These are phyloP conservation scores for Hyphodiscus hymeniophilus DNA, from an alignment of 495 filamentous ascomycete genomes.

Conservation along the genomic window DNA sequence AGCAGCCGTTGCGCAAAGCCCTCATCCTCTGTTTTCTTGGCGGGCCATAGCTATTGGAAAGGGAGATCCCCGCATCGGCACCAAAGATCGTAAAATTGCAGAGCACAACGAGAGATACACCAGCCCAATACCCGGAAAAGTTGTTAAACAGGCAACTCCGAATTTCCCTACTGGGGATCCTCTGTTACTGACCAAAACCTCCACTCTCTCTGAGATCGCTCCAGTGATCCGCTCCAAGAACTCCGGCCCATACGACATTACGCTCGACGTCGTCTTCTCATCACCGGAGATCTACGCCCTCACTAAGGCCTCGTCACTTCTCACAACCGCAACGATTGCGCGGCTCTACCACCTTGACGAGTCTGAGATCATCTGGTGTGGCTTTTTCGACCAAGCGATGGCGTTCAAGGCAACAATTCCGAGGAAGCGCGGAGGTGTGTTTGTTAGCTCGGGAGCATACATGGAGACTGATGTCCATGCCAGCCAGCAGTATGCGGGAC, in stretches of 20 bases:
- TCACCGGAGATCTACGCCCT: slow-evolving; percentile 23
- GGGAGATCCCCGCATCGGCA: background rate
- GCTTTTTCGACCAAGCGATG: slow-evolving; percentile 31
- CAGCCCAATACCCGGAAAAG: background rate
- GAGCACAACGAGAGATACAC: background rate
- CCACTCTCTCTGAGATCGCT: slow-evolving; percentile 25
- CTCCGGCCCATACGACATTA: slow-evolving; percentile 41
- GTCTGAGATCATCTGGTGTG: slow-evolving; percentile 29
- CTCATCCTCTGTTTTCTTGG: slow-evolving; percentile 2
- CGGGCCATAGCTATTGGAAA: background rate
- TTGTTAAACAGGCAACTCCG: background rate
- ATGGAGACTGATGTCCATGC: slow-evolving; percentile 31
- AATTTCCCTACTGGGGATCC: too few relatives aligned
- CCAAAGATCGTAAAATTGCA: background rate
- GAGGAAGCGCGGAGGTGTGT: slow-evolving; percentile 25
- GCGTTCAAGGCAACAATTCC: slow-evolving; percentile 1
- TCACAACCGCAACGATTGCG: slow-evolving; percentile 26
- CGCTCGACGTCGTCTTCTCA: slow-evolving; percentile 42
- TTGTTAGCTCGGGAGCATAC: slow-evolving; percentile 26
- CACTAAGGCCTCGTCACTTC: slow-evolving; percentile 27
- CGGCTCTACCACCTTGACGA: slow-evolving; percentile 26
- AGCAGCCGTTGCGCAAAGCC: background rate
- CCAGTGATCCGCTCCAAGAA: slow-evolving; percentile 40
- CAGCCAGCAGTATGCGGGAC: slow-evolving; percentile 24
- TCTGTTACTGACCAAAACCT: background rate